phyloP scores from a whole-genome alignment of 495 filamentous ascomycete genomes.

The Paragyromitra xinjiangensis region DNA sequence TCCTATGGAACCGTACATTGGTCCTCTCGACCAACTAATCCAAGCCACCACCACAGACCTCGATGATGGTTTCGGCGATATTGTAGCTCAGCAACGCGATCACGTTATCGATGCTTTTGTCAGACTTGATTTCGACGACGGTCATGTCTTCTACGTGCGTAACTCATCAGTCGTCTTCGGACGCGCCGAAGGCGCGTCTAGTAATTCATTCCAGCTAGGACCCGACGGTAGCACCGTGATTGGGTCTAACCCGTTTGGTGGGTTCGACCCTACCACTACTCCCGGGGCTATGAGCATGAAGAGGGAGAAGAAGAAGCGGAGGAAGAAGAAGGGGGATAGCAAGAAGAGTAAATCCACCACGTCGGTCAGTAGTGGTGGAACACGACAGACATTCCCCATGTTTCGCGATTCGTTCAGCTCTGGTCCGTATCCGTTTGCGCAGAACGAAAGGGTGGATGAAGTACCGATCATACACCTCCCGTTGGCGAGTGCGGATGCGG shows the following conservation, averaged over 20 bases:
- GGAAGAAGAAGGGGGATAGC: constrained; percentile 53
- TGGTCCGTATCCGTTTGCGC: constrained; percentile 14
- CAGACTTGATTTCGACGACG: constrained; percentile 56
- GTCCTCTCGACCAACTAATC: constrained; percentile 47
- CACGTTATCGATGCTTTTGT: constrained; percentile 56
- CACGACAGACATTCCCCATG: constrained; percentile 23
- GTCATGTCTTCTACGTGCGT: constrained; percentile 57
- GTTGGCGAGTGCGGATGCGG: constrained; percentile 22
- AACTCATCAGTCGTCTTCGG: constrained; percentile 55
- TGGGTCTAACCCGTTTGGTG: constrained; percentile 33
- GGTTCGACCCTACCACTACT: constrained; percentile 51
- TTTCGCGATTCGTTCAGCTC: constrained; percentile 42
- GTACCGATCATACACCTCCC: constrained; percentile 56
- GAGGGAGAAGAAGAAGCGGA: constrained; percentile 56
- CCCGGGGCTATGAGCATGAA: constrained; percentile 51
- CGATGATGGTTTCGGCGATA: not conserved
- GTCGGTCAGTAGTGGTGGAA: constrained; percentile 8
- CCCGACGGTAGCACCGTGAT: constrained; percentile 56
- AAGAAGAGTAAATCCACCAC: constrained; percentile 35
- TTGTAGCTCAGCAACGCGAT: constrained; percentile 1
- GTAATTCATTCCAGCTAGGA: constrained; percentile 43
- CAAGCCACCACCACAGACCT: constrained; percentile 41
- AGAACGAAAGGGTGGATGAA: constrained; percentile 27
- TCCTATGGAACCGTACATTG: not conserved
- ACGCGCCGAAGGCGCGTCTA: constrained; percentile 49